Conservation (phyloP, 352 stramenopile species). For the Phytophthora podocarpi region DNA sequence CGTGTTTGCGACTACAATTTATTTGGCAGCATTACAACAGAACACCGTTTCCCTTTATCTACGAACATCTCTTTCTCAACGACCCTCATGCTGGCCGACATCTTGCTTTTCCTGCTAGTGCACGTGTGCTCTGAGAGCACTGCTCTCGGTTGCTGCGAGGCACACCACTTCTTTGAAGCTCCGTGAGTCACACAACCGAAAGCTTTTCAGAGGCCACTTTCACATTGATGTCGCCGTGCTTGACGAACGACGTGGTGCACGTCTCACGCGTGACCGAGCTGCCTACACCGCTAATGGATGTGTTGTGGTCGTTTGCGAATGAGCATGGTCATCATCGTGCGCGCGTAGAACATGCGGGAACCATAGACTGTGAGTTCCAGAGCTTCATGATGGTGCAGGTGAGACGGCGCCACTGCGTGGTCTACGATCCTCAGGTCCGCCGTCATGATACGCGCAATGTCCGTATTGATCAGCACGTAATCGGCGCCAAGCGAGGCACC, state of each 20-base stretch:
- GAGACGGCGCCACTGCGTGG: slow-evolving; percentile 66
- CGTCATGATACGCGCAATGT: slow-evolving; percentile 86
- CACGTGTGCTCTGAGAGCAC: no score
- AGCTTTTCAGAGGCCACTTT: no score
- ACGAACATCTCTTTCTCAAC: no score
- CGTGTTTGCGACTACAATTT: no score
- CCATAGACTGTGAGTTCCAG: slow-evolving; percentile 84
- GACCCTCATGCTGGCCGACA: no score
- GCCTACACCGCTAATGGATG: slow-evolving; percentile 76
- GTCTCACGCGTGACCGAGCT: slow-evolving; percentile 65
- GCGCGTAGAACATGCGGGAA: slow-evolving; percentile 86
- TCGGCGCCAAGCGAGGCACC: slow-evolving; percentile 66
- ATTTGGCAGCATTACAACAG: no score
- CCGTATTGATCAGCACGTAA: slow-evolving; percentile 88
- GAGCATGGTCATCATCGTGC: slow-evolving; percentile 88
- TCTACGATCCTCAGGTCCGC: slow-evolving; percentile 80
- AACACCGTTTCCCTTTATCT: no score
- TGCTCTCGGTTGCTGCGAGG: no score
- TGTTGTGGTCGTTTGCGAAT: slow-evolving; percentile 78
- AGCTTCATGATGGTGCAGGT: slow-evolving; percentile 83
- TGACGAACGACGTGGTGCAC: slow-evolving; percentile 85
- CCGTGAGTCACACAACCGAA: no score
- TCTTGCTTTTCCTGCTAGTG: no score
- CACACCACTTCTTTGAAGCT: no score
- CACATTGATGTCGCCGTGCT: no score